These are phyloP conservation scores for Ophiostoma populinum DNA, from an alignment of 2,329 filamentous ascomycete genomes.

Conservation along the genomic window DNA sequence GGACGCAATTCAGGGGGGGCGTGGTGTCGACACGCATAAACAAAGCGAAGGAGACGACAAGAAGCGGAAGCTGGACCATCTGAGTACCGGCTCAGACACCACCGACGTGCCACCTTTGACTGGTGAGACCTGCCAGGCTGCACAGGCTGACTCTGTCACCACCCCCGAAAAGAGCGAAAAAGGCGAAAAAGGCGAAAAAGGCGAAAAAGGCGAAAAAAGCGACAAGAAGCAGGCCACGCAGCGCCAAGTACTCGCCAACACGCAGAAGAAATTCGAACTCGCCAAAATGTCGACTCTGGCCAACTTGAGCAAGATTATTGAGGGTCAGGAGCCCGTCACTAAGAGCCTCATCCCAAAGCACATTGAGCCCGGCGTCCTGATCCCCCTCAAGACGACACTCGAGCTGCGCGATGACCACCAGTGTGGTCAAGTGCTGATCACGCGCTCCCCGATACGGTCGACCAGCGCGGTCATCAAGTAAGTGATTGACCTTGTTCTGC, in stretches of 20 bases:
- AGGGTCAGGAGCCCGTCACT: constrained; percentile 17
- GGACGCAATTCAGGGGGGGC: constrained; percentile 4
- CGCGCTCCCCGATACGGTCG: constrained; percentile 52
- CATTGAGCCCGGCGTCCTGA: constrained; percentile 30
- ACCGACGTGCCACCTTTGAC: background rate
- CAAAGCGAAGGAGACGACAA: constrained; percentile 6
- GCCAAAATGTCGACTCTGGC: constrained; percentile 10
- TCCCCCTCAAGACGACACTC: constrained; percentile 46
- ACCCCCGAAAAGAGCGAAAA: background rate
- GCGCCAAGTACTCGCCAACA: background rate
- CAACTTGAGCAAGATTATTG: constrained; percentile 12
- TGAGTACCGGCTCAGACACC: background rate
- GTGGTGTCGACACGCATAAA: constrained; percentile 4
- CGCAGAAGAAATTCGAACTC: constrained; percentile 5
- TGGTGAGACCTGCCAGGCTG: background rate
- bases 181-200: background rate
- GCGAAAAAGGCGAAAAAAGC: background rate
- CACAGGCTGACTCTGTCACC: background rate
- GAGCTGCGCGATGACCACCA: constrained; percentile 42
- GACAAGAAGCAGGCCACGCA: background rate
- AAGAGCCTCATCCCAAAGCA: constrained; percentile 18
- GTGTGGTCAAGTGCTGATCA: constrained; percentile 48
- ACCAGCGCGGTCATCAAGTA: constrained; percentile 60
- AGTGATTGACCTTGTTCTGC: no score
- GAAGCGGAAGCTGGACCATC: constrained; percentile 6